A percentile compares a stretch with the other conserved stretches of the same genome.
These are phyloP conservation scores for Smallanthus sonchifolius DNA, from an alignment of 129 eudicot genomes.

Conservation along the genomic window DNA sequence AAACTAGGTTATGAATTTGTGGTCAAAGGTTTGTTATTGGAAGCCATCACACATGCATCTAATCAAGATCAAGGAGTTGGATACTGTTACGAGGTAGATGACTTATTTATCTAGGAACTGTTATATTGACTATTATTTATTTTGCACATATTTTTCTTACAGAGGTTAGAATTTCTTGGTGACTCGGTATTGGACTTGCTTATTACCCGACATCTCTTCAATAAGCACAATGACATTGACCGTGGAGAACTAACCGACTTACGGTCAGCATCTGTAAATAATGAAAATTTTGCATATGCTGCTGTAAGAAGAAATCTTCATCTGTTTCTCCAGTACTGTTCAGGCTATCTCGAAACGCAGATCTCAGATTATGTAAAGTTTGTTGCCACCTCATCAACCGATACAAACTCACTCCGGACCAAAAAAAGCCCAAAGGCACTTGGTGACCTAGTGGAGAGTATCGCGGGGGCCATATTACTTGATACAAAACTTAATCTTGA, in stretches of 20 bases:
- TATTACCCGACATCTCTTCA: constrained; percentile 65
- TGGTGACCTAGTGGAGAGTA: constrained; percentile 90
- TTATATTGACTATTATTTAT: neutral
- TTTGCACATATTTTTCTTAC: constrained; percentile 2
- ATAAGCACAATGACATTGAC: constrained; percentile 63
- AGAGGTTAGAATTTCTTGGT: constrained; percentile 97
- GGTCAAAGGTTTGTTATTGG: constrained; percentile 69
- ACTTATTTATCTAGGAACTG: neutral
- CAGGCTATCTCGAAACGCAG: constrained; percentile 49
- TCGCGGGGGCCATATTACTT: constrained; percentile 79
- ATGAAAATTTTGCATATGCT: constrained; percentile 81
- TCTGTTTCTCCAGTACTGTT: constrained; percentile 65
- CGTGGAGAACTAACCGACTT: constrained; percentile 89
- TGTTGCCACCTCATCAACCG: constrained; percentile 45
- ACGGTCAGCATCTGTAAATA: constrained; percentile 90
- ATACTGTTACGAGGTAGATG: constrained; percentile 64
- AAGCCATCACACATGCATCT: constrained; percentile 81
- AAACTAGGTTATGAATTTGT: constrained; percentile 60
- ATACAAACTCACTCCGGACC: constrained; percentile 38
- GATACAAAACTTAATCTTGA: constrained; percentile 69
- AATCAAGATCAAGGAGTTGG: constrained; percentile 46
- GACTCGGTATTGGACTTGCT: constrained; percentile 89
- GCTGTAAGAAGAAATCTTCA: constrained; percentile 72
- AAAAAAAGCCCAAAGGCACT: constrained; percentile 84
- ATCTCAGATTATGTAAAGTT: constrained; percentile 44